A percentile compares a stretch with the other conserved stretches of the same genome.
Conservation (phyloP, 495 filamentous ascomycete genomes). For the Antarctomyces pellizariae region DNA sequence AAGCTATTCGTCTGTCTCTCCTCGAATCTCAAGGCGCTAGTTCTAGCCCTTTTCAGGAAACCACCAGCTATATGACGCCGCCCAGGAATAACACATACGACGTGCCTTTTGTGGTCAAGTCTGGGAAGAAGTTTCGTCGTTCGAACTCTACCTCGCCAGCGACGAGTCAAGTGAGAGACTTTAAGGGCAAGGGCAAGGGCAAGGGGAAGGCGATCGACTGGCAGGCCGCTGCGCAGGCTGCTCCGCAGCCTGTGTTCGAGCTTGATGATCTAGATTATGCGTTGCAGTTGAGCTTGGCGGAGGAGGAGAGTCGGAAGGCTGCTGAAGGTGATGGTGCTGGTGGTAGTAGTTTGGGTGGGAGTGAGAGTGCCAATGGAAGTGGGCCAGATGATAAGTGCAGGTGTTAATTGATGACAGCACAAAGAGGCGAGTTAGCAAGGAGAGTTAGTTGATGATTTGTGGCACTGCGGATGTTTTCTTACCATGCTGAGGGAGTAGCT, state of each 20-base stretch:
- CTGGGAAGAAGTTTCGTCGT: constrained; percentile 16
- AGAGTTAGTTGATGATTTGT: too few species aligned
- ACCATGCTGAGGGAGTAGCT: too few species aligned
- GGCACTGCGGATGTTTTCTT: too few species aligned
- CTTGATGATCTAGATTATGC: constrained; percentile 60
- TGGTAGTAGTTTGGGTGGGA: too few species aligned
- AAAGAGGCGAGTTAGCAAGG: too few species aligned
- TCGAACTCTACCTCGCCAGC: constrained; percentile 18
- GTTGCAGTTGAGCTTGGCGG: constrained; percentile 60
- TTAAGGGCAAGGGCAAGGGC: background rate
- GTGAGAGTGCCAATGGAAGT: too few species aligned
- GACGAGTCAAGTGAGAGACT: too few species aligned
- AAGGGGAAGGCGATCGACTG: too few species aligned
- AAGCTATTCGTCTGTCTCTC: constrained; percentile 59
- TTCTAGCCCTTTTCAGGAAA: constrained; percentile 6
- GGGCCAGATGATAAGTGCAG: too few species aligned
- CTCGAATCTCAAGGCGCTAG: constrained; percentile 21
- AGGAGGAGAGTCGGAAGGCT: constrained; percentile 35
- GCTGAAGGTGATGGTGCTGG: constrained; percentile 9
- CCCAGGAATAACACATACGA: constrained; percentile 23
- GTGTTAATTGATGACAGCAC: too few species aligned
- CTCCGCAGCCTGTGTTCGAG: constrained; percentile 7
- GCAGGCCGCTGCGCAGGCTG: too few species aligned
- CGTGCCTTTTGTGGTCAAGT: constrained; percentile 28
- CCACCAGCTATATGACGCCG: constrained; percentile 7